A percentile compares a stretch with the other conserved stretches of the same genome.
phyloP scores from a whole-genome alignment of 345 rosid genomes.

The Hypericum perforatum region DNA sequence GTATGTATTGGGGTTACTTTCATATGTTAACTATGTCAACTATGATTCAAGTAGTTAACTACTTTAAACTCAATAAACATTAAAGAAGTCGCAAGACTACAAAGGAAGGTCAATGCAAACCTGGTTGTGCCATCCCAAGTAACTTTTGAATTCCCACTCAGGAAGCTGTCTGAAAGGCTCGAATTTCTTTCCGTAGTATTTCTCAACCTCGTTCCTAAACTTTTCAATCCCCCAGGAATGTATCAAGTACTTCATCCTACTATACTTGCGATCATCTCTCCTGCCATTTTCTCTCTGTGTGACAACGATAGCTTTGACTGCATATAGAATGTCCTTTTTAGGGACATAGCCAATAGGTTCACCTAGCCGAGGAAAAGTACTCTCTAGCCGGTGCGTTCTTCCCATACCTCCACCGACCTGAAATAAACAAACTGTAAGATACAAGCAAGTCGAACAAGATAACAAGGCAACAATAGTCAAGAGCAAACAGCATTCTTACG shows the following conservation, averaged over 20 bases:
- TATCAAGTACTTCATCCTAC: slow-evolving; percentile 89
- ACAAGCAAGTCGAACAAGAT: not conserved
- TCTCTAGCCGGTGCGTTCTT: slow-evolving; percentile 81
- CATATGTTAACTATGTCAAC: too few relatives aligned
- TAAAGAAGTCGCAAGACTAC: not conserved
- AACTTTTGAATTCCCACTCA: slow-evolving; percentile 92
- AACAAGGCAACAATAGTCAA: slow-evolving; percentile 1
- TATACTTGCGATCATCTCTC: slow-evolving; percentile 89
- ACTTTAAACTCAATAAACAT: not conserved
- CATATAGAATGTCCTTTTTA: slow-evolving; percentile 81
- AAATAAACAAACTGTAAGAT: slow-evolving; percentile 14
- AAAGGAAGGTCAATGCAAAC: slow-evolving; percentile 22
- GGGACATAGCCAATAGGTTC: slow-evolving; percentile 88
- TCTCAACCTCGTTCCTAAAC: slow-evolving; percentile 71
- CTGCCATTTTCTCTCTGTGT: slow-evolving; percentile 94
- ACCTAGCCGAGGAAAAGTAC: slow-evolving; percentile 75
- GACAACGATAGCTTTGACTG: slow-evolving; percentile 87
- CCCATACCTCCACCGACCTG: slow-evolving; percentile 99
- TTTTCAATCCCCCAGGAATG: slow-evolving; percentile 93
- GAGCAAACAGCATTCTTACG: slow-evolving; percentile 33
- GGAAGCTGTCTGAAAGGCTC: slow-evolving; percentile 73
- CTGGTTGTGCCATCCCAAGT: slow-evolving; percentile 98
- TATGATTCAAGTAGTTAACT: too few relatives aligned
- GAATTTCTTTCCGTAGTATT: slow-evolving; percentile 86
- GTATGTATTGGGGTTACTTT: too few relatives aligned